These are phyloP conservation scores for Rhodotorula mucilaginosa DNA, from an alignment of 1,284 basidiomycete genomes.

Conservation along the genomic window DNA sequence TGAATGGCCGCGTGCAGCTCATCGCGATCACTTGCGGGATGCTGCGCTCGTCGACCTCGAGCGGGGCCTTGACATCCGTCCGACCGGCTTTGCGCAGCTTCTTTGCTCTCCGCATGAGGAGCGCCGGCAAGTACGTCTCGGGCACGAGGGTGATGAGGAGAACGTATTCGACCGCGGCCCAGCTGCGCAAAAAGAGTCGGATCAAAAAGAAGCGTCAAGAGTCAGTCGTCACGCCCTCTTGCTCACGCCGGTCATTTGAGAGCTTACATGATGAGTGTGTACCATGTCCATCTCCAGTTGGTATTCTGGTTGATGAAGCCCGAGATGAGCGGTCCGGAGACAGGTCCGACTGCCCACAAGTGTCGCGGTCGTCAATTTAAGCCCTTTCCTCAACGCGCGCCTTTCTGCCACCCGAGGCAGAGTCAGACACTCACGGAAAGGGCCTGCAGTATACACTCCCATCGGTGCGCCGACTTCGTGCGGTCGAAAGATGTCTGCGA, in stretches of 20 bases:
- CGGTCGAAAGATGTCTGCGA: conserved; percentile 67
- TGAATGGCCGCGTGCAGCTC: conserved; percentile 68
- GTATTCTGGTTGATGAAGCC: conserved; percentile 54
- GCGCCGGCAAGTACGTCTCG: conserved; percentile 69
- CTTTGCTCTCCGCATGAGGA: conserved; percentile 60
- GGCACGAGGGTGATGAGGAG: conserved; percentile 56
- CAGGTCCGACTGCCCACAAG: conserved; percentile 8
- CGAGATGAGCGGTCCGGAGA: conserved; percentile 34
- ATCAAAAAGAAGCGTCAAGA: conserved; percentile 21
- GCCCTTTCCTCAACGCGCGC: no score
- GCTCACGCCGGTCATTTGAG: conserved; percentile 10
- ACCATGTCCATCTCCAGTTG: conserved; percentile 76
- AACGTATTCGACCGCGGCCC: conserved; percentile 50
- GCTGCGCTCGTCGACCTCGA: conserved; percentile 55
- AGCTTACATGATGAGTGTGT: conserved; percentile 57
- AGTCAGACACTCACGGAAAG: conserved; percentile 17
- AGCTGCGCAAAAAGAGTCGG: conserved; percentile 39
- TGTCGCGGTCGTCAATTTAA: neutral
- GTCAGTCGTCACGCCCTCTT: neutral
- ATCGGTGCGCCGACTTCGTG: conserved; percentile 69
- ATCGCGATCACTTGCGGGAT: conserved; percentile 56
- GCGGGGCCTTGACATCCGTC: conserved; percentile 59
- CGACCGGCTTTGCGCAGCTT: conserved; percentile 57
- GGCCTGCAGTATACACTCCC: conserved; percentile 61
- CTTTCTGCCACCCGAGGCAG: neutral